These are phyloP conservation scores for Venustampulla echinocandica DNA, from an alignment of 495 filamentous ascomycete genomes.

Conservation along the genomic window DNA sequence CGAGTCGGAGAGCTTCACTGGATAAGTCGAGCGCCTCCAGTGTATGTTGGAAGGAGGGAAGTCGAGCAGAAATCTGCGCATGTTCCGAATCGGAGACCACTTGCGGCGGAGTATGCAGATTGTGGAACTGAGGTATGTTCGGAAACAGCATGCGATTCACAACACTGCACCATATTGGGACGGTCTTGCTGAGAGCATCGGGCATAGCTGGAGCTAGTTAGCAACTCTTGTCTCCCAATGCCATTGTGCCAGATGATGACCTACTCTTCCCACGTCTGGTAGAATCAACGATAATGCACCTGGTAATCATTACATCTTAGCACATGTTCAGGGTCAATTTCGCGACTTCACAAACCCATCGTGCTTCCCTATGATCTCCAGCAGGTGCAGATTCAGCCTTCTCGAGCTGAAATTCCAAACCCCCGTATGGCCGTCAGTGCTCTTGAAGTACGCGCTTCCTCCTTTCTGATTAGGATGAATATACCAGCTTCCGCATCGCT, in stretches of 20 bases:
- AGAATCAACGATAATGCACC: slow-evolving; percentile 91
- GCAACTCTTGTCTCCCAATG: background rate
- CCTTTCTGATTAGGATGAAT: slow-evolving; percentile 56
- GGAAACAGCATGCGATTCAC: slow-evolving; percentile 77
- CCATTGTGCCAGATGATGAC: slow-evolving; percentile 19
- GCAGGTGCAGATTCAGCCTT: slow-evolving; percentile 73
- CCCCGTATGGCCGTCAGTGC: slow-evolving; percentile 86
- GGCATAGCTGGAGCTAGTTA: slow-evolving; percentile 55
- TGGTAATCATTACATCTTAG: slow-evolving; percentile 24
- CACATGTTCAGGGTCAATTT: background rate
- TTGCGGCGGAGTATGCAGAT: slow-evolving; percentile 55
- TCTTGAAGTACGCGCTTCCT: slow-evolving; percentile 89
- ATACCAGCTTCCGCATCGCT: slow-evolving; percentile 95
- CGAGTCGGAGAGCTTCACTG: slow-evolving; percentile 22
- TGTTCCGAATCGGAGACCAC: slow-evolving; percentile 66
- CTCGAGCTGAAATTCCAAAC: slow-evolving; percentile 83
- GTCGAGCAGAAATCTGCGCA: slow-evolving; percentile 60
- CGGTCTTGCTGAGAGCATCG: slow-evolving; percentile 84
- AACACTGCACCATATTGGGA: slow-evolving; percentile 88
- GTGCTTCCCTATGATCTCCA: slow-evolving; percentile 49
- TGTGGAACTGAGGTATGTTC: slow-evolving; percentile 33
- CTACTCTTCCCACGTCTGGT: slow-evolving; percentile 80
- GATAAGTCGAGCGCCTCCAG: slow-evolving; percentile 40
- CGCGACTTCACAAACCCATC: slow-evolving; percentile 54
- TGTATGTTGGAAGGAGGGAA: slow-evolving; percentile 57